A percentile compares a stretch with the other conserved stretches of the same genome.
phyloP scores from a whole-genome alignment of 805 yeast species.

The Pichia insulana region DNA sequence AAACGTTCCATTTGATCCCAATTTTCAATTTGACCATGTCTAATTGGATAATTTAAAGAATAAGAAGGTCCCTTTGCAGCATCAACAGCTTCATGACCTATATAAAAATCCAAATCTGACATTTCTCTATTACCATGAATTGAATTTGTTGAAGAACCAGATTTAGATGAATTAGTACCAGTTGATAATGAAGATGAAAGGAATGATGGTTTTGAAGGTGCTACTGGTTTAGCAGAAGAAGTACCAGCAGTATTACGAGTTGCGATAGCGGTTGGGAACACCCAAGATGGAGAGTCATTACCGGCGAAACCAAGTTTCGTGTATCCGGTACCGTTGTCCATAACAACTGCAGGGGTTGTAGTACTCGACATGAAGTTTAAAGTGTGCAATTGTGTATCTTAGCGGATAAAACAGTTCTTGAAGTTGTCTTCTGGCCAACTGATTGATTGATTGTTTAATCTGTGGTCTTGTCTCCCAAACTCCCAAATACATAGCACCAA shows the following conservation, averaged over 20 bases:
- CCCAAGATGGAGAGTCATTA: constrained; percentile 94
- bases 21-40: constrained; percentile 96
- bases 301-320: constrained; percentile 98
- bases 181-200: constrained; percentile 22
- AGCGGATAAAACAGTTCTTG: too few relatives aligned
- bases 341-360: constrained; percentile 88
- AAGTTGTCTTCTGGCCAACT: too few relatives aligned
- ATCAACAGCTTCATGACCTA: constrained; percentile 89
- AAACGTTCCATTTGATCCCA: constrained; percentile 99
- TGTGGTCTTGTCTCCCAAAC: too few relatives aligned
- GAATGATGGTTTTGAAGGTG: constrained; percentile 41
- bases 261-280: constrained; percentile 94
- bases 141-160: constrained; percentile 1
- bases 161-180: constrained; percentile 1
- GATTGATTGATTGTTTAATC: too few relatives aligned
- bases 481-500: too few relatives aligned
- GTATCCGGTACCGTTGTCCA: constrained; percentile 97
- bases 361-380: constrained; percentile 42
- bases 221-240: constrained; percentile 25
- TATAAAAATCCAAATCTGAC: constrained; percentile 87
- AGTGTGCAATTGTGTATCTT: too few relatives aligned
- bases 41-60: constrained; percentile 82
- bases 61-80: constrained; percentile 91
- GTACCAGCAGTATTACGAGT: constrained; percentile 44
- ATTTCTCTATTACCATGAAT: constrained; percentile 61